Evolutionary conservation across 805 yeast genomes (phyloP), one percentile per base, ranked within the genome.

Genomic region (Martiniozyma abietophila): DNA sequence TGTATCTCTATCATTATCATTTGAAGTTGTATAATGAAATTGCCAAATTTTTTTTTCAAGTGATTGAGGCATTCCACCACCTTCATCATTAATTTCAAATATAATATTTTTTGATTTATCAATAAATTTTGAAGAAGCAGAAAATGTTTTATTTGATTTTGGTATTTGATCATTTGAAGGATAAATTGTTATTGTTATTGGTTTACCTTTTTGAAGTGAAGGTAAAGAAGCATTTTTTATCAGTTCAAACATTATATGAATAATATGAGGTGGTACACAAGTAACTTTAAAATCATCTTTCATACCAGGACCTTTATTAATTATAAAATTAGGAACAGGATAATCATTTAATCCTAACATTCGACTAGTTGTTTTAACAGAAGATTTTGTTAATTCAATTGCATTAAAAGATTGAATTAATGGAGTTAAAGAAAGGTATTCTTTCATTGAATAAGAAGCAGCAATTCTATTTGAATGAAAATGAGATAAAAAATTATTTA

Each of bases 151-250:
- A 11, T 36, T 34, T 9, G 31, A n/a, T n/a, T n/a, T n/a, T n/a
- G n/a, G n/a, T n/a, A n/a, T n/a, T n/a, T n/a, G n/a, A n/a, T n/a
- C n/a, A n/a, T n/a, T n/a, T n/a, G n/a, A n/a, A n/a, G n/a, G n/a
- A n/a, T 30, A 22, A 17, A 46, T 31, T 11, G 38, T 34, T 16
- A 51, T 32, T 2, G 23, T 24, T n/a, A 45, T 48, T n/a, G 51
- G 46, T 10, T 45, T 42, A 2, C 38, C 33, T 5, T 43, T 25
- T 6, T 39, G 29, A 9, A 54, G 34, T 3, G 59, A 52, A 3
- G 59, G 58, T 7, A 54, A 34, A 1, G 54, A 43, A 8, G 59
- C 46, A 38, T 54, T 54, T 32, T 54, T 54, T 16, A 53, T 41
- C 12, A 54, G 35, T 31, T 54, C 59, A 40, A 54, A 54, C 16